Conservation (phyloP, 805 yeast genomes). For the Wickerhamiella azyma region DNA sequence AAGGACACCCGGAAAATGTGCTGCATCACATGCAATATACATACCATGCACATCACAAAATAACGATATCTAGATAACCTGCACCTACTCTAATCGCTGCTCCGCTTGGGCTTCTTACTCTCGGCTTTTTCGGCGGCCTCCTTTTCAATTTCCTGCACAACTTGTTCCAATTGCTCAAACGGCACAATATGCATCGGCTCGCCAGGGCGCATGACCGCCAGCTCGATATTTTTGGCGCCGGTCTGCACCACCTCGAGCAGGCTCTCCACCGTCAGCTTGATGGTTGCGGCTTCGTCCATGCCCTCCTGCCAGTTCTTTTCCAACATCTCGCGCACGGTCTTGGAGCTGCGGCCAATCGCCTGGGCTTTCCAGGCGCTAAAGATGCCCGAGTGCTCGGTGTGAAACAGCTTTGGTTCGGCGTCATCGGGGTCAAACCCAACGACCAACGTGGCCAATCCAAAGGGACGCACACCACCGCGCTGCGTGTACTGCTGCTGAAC, state of each 20-base stretch:
- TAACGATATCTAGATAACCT: too few species aligned
- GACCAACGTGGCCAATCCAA: slow-evolving; percentile 87
- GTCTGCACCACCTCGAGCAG: slow-evolving; percentile 94
- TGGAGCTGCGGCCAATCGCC: slow-evolving; percentile 88
- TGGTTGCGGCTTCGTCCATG: slow-evolving; percentile 56
- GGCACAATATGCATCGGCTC: slow-evolving; percentile 42
- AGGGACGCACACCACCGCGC: slow-evolving; percentile 97
- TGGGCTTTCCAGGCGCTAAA: slow-evolving; percentile 97
- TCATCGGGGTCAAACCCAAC: slow-evolving; percentile 92
- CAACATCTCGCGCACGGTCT: slow-evolving; percentile 88
- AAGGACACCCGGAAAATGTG: too few species aligned
- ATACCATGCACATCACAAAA: too few species aligned
- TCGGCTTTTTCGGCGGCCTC: slow-evolving; percentile 76
- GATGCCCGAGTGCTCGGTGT: slow-evolving; percentile 95
- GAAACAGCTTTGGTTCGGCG: slow-evolving; percentile 66
- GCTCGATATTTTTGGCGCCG: slow-evolving; percentile 92
- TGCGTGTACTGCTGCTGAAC: slow-evolving; percentile 95
- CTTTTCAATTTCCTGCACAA: slow-evolving; percentile 71
- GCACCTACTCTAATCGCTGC: not conserved
- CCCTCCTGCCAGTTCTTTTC: slow-evolving; percentile 67
- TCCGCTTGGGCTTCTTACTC: slow-evolving; percentile 19
- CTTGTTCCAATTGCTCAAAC: slow-evolving; percentile 56
- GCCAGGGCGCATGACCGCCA: slow-evolving; percentile 70
- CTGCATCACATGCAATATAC: too few species aligned
- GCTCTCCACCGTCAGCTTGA: slow-evolving; percentile 71